Evolutionary conservation across 331 rosid genomes (phyloP), one percentile per base, ranked within the genome.

Genomic region (Quercus phellos): DNA sequence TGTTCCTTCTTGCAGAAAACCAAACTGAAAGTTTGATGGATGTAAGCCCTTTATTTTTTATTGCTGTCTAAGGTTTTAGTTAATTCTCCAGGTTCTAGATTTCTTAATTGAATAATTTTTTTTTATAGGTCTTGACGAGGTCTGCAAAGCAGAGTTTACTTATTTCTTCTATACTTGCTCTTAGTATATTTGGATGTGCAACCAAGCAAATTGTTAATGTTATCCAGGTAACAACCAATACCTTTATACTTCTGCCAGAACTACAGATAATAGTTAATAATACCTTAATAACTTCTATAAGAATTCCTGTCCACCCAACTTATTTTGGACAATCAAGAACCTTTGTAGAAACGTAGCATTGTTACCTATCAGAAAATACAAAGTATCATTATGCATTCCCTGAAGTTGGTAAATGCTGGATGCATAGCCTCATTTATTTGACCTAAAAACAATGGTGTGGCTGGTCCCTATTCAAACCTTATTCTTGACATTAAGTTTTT

Each of bases 121-220:
- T 17, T 51, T 58, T 82, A 76, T 77, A 95, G 99, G 96, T 95
- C 80, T 55, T 95, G 68, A 58, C 73, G 56, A 86, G 81, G 71
- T 86, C 87, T 68, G 83, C 81, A 73, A 64, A 88, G 75, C 79
- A 78, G 85, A 91, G 82, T 69, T 66, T 86, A 17, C 51, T 84
- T 12, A 79, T 90, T 72, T 85, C 90, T 70, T 75, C 84, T 84
- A 84, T 93, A 68, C 64, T 93, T n/a, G 88, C 70, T 63, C 73
- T 87, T 50, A 87, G 89, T 85, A 75, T 90, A 70, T 87, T 95
- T 80, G 99, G 99, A 78, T 95, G 99, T 93, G 90, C 92, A 19
- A 94, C 87, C 85, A 95, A 95, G 85, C 98, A 95, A 84, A 77
- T 87, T 72, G 74, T 92, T 55, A 95, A 95, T 83, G 51, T 93